Evolutionary conservation across 1,139 yeast genomes (phyloP).

Genomic region (Candida sojae): DNA sequence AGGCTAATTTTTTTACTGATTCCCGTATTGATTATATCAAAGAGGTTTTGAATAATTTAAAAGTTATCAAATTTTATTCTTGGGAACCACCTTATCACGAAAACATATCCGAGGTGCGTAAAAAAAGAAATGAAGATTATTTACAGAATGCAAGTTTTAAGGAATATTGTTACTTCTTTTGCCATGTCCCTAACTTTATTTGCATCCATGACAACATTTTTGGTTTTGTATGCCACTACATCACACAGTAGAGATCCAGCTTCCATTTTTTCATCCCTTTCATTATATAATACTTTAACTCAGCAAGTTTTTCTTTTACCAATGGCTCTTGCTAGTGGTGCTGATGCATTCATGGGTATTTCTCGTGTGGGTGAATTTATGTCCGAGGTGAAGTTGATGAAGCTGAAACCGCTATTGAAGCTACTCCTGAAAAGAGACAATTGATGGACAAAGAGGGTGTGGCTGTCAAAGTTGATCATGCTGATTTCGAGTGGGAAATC

Average conservation of each 20-base stretch:
- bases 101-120: conserved; percentile 47
- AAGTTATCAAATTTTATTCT: conserved; percentile 44
- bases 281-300: conserved; percentile 66
- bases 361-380: conserved; percentile 59
- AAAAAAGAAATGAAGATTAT: conserved; percentile 50
- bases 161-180: conserved; percentile 61
- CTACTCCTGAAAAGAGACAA: conserved; percentile 23
- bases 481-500: conserved; percentile 69
- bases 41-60: conserved; percentile 37
- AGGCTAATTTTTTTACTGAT: conserved; percentile 34
- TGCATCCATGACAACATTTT: conserved; percentile 73
- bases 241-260: conserved; percentile 58
- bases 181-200: conserved; percentile 63
- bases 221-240: conserved; percentile 58
- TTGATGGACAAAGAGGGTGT: conserved; percentile 23
- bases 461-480: conserved; percentile 53
- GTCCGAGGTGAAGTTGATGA: conserved; percentile 26
- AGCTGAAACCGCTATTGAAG: conserved; percentile 19
- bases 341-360: conserved; percentile 70
- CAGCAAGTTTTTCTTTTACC: conserved; percentile 64
- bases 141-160: conserved; percentile 50
- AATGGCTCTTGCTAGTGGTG: conserved; percentile 63
- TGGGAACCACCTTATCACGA: conserved; percentile 69
- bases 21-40: conserved; percentile 33
- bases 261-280: conserved; percentile 74